Base-by-base conservation (phyloP, 805 yeast species). In the Wickerhamiella sorbophila region DNA sequence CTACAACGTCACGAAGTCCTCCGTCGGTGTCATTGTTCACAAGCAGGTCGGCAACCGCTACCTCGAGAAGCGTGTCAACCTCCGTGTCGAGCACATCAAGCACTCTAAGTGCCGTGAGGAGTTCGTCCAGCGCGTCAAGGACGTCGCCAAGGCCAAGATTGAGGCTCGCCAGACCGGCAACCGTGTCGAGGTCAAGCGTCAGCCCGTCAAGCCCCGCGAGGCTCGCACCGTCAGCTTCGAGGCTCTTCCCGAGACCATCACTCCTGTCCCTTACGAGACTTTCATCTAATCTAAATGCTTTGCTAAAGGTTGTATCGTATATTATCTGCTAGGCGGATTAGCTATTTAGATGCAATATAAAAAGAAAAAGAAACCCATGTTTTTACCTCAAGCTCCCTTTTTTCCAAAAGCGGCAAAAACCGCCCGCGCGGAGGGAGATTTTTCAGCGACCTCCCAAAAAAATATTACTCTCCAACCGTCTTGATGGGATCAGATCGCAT, bases 41-140 rank as follows among this genome's bases (percentile, higher is more conserved):
- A 91, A 91, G 82, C 78, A 87, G 69, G 97, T 91, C 62, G 96
- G 97, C 71, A 72, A 82, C 93, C 84, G 97, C 77, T 91, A 88
- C 86, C 60, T 91, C 57, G 97, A 91, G 78, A 91, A 91, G 82
- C 88, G 95, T 74, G 79, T 91, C 65, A 87, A 86, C 84, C 74
- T 91, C 70, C 88, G 95, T 75, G 79, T 91, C 65, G 98, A 91
- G 79, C 98, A 91, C 75, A 74, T 91, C 66, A 87, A 86, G 77
- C 98, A 91, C 85, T 91, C 98, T 66, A 88, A 88, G 75, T 91
- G 97, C 79, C 88, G 98, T 76, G 83, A 83, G 70, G 97, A 91
- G 74, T 91, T 91, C 74, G 78, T 91, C 72, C 81, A 83, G 80
- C 86, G 98, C 77, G 98, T 91, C 65, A 88, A 87, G 79, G 67